Evolutionary conservation across 441 rosid genomes (phyloP).

Genomic region (Eruca vesicaria): DNA sequence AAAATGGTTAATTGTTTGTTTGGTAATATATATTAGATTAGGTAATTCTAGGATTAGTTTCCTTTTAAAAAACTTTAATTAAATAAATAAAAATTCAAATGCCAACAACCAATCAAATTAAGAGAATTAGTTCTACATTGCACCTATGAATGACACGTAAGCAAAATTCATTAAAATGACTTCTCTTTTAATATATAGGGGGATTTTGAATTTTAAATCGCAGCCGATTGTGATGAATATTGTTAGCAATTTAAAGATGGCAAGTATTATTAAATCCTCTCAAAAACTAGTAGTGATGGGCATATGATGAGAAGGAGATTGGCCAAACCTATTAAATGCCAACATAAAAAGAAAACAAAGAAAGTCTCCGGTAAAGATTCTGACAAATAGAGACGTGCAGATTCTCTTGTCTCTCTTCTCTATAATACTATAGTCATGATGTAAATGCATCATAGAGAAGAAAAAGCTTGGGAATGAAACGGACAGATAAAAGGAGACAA

Average conservation of each 20-base stretch:
- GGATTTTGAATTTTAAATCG: too few relatives aligned
- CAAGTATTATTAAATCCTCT: neutral
- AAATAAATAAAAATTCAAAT: too few relatives aligned
- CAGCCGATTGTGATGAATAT: too few relatives aligned
- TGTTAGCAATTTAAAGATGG: neutral
- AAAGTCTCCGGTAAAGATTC: constrained; percentile 23
- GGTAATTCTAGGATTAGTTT: too few relatives aligned
- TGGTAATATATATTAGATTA: too few relatives aligned
- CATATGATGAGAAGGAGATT: neutral
- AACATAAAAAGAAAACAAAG: constrained; percentile 1
- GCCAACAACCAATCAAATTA: too few relatives aligned
- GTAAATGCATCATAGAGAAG: constrained; percentile 17
- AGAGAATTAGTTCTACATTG: too few relatives aligned
- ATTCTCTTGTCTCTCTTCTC: constrained; percentile 3
- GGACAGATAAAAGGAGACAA: constrained; percentile 27
- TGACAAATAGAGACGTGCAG: constrained; percentile 21
- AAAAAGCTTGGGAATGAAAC: neutral
- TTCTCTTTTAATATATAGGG: too few relatives aligned
- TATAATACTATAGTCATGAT: constrained; percentile 4
- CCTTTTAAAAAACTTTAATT: too few relatives aligned
- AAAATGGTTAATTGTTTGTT: too few relatives aligned
- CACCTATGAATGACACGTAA: too few relatives aligned
- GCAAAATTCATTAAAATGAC: too few relatives aligned
- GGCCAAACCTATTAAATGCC: neutral
- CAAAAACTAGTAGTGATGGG: neutral